Evolutionary conservation across 371 early-diverging fungal genomes (phyloP).

Genomic region (Globomyces sp.): DNA sequence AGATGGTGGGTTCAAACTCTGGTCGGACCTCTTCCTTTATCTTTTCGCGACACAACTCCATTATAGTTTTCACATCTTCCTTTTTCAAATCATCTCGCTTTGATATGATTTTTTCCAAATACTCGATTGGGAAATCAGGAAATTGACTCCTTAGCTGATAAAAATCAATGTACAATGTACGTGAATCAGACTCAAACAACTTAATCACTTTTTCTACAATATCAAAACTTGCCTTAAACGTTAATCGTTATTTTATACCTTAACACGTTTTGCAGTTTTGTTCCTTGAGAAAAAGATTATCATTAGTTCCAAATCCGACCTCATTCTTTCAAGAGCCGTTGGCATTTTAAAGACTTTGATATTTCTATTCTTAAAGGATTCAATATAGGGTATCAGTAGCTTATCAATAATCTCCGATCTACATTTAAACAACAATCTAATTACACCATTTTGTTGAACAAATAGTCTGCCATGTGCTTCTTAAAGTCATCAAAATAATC

Average conservation of each 20-base stretch:
- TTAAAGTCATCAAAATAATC: conserved; percentile 88
- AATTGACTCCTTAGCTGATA: conserved; percentile 72
- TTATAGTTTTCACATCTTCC: conserved; percentile 67
- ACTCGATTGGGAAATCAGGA: conserved; percentile 75
- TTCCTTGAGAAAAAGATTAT: conserved; percentile 68
- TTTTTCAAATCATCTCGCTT: conserved; percentile 80
- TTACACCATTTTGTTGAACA: conserved; percentile 63
- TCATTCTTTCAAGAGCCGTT: conserved; percentile 54
- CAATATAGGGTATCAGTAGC: conserved; percentile 76
- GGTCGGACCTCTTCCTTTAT: conserved; percentile 56
- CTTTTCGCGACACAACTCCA: conserved; percentile 72
- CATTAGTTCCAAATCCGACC: conserved; percentile 59
- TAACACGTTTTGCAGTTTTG: conserved; percentile 60
- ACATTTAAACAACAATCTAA: conserved; percentile 26
- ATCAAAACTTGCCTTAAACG: conserved; percentile 61
- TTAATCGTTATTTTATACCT: too few species aligned
- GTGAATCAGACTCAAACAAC: conserved; percentile 62
- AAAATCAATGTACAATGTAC: conserved; percentile 73
- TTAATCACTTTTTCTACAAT: conserved; percentile 71
- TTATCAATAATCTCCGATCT: conserved; percentile 81
- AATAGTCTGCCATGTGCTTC: conserved; percentile 75
- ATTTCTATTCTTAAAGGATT: conserved; percentile 74
- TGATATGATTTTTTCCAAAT: conserved; percentile 73
- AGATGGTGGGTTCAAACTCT: conserved; percentile 27
- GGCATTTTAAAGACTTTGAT: conserved; percentile 65